Evolutionary conservation across 805 yeast species (phyloP), one percentile per base, ranked within the genome.

Genomic region (Brettanomyces naardenensis): DNA sequence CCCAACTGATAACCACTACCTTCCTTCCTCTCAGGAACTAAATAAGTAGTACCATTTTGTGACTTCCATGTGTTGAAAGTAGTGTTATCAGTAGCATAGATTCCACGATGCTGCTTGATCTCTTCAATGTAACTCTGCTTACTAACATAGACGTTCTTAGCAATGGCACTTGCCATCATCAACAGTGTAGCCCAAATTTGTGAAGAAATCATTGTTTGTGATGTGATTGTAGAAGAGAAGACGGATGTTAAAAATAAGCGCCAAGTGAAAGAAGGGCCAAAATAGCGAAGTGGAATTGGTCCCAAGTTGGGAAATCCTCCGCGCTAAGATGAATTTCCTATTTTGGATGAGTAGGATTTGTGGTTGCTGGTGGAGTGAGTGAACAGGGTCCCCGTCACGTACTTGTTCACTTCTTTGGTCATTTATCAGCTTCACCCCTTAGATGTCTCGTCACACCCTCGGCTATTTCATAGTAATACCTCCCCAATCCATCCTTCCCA

Each of bases 391-490:
- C n/a, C n/a, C n/a, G n/a, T n/a, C n/a, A n/a, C n/a, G n/a, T n/a
- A n/a, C n/a, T n/a, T n/a, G n/a, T n/a, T n/a, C n/a, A n/a, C n/a
- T n/a, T n/a, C n/a, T n/a, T n/a, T n/a, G n/a, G n/a, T n/a, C n/a
- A n/a, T n/a, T n/a, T n/a, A n/a, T n/a, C n/a, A n/a, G n/a, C n/a
- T n/a, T n/a, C n/a, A n/a, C n/a, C n/a, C n/a, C n/a, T n/a, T n/a
- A n/a, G n/a, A n/a, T n/a, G n/a, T n/a, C n/a, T n/a, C n/a, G n/a
- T n/a, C n/a, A n/a, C n/a, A n/a, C n/a, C n/a, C n/a, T 45, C 39
- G 1, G 85, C 86, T 11, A 80, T 63, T 1, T 62, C 61, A 6
- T 59, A 43, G 48, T 79, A 82, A 0, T 73, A 65, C 31, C 52
- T 39, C 2, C 76, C 53, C 5, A 65, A 35, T 3, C 33, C 25